phyloP scores from a whole-genome alignment of 257 asterid genomes.

The Anisodus tanguticus region DNA sequence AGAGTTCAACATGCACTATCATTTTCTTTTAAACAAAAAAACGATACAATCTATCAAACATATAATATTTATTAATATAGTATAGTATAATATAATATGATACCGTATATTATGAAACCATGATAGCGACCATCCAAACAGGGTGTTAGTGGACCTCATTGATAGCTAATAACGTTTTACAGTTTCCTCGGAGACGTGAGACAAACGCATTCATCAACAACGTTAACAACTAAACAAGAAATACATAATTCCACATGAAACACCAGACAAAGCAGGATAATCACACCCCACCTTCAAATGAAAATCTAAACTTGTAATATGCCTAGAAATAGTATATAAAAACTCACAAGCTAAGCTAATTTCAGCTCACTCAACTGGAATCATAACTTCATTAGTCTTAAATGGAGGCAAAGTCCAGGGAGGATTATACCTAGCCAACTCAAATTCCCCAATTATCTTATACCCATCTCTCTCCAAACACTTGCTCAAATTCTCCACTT shows the following conservation, averaged over 20 bases:
- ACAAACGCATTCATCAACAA: background rate
- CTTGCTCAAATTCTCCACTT: constrained; percentile 58
- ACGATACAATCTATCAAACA: too few relatives aligned
- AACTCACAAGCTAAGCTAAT: background rate
- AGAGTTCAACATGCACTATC: too few relatives aligned
- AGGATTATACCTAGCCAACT: constrained; percentile 92
- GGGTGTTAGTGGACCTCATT: too few relatives aligned
- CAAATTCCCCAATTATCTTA: constrained; percentile 63
- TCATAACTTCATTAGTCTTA: constrained; percentile 80
- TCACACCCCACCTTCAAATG: too few relatives aligned
- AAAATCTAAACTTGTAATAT: too few relatives aligned
- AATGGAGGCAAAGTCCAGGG: constrained; percentile 88
- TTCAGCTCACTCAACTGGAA: constrained; percentile 65
- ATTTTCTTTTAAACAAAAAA: too few relatives aligned
- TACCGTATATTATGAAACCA: too few relatives aligned
- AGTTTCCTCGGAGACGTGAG: background rate
- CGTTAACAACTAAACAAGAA: background rate
- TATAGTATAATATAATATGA: too few relatives aligned
- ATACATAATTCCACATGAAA: background rate
- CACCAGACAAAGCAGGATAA: background rate
- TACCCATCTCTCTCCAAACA: constrained; percentile 81
- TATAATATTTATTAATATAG: too few relatives aligned
- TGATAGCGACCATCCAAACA: too few relatives aligned
- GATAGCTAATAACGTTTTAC: too few relatives aligned
- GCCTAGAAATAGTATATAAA: too few relatives aligned